Evolutionary conservation across 2,329 filamentous ascomycete species (phyloP), one percentile per base, ranked within the genome.

Genomic region (Penicillium sp.): DNA sequence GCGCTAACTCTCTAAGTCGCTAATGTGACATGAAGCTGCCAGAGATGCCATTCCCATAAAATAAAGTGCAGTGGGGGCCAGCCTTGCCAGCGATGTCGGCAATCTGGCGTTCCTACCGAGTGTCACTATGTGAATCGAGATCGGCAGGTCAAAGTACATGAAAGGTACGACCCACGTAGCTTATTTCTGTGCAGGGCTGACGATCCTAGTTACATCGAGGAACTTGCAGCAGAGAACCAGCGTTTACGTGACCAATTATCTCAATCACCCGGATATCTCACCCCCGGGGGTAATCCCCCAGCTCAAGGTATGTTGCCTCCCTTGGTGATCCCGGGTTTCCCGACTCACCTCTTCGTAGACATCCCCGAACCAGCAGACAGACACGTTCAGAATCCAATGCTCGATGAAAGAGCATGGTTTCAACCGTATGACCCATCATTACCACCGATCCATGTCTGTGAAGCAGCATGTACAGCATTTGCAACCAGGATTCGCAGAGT

Each of bases 381-480:
- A 5, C 49, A 50, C 45, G 56, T 63, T 14, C 53, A 61, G 16
- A 65, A 61, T 27, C 56, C 54, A 41, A 50, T 63, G 27, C 42
- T 59, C 10, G 58, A 63, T 7, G 63, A 65, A 21, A 50, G 51
- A n/a, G 55, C 57, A 40, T 68, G 58, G 65, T 66, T 62, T 22
- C 54, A 61, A 21, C 52, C 51, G 10, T 50, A 59, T 6, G 58
- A 59, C 18, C 39, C 50, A 7, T 60, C 54, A 29, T 56, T 53
- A 48, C 56, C 56, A 21, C 59, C 58, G n/a, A 61, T 62, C 18
- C 64, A 68, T 43, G 57, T 66, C 13, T 59, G 63, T 14, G 65
- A 66, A 56, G 65, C 64, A 42, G 64, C 63, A 21, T 67, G 63
- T 44, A 62, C 63, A 11, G 65, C 65, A 22, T 67, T 68, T 54